phyloP scores from a whole-genome alignment of 495 filamentous ascomycete genomes.

The Parmelia sp. region DNA sequence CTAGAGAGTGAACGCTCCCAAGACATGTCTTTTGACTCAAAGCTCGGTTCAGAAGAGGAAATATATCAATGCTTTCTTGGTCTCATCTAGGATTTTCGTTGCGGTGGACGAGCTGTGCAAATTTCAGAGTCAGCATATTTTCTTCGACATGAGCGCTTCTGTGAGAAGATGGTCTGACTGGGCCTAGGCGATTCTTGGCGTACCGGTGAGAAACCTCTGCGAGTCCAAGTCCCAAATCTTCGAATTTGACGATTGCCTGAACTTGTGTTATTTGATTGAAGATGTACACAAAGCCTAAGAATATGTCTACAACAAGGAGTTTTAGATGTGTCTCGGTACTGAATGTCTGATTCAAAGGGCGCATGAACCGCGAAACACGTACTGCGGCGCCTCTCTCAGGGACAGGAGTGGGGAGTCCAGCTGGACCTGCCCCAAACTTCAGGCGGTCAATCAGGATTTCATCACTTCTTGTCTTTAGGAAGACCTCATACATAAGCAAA shows the following conservation, averaged over 20 bases:
- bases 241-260: conserved; percentile 70
- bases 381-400: conserved; percentile 57
- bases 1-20: too few species aligned
- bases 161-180: neutral
- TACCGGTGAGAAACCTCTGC: conserved; percentile 74
- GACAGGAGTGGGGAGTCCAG: conserved; percentile 65
- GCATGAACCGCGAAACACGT: neutral
- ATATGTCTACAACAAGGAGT: too few species aligned
- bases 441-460: conserved; percentile 30
- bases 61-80: conserved; percentile 57
- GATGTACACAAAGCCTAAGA: too few species aligned
- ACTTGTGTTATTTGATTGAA: too few species aligned
- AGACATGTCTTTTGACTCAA: too few species aligned
- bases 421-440: conserved; percentile 82
- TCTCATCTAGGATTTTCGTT: conserved; percentile 55
- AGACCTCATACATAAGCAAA: conserved; percentile 28
- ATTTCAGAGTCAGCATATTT: neutral
- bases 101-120: conserved; percentile 81
- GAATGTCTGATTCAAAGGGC: too few species aligned
- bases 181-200: neutral
- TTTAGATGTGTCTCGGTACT: too few species aligned
- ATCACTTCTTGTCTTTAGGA: conserved; percentile 56
- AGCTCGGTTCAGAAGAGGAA: too few species aligned
- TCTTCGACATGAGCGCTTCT: neutral
- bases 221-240: conserved; percentile 69